Percentiles rank a stretch among this genome's conserved stretches.
phyloP scores from a whole-genome alignment of 768 basidiomycete species.

The Trametes gibbosa region DNA sequence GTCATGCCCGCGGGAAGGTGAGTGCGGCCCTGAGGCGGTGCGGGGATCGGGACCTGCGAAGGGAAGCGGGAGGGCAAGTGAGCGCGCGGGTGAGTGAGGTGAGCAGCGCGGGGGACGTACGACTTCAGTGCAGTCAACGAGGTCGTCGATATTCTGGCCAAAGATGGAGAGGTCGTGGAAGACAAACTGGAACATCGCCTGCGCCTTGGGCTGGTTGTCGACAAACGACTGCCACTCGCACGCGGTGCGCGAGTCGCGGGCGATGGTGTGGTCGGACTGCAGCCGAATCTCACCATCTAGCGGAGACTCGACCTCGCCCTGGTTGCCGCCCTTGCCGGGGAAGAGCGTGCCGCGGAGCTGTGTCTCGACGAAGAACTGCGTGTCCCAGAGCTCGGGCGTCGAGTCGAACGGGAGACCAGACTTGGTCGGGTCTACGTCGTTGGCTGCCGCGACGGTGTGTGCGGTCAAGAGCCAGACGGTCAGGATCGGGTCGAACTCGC shows the following conservation, averaged over 20 bases:
- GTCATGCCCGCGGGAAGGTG: background rate
- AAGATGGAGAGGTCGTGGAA: background rate
- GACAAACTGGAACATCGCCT: background rate
- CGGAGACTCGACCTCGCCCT: background rate
- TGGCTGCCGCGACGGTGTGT: too few species aligned
- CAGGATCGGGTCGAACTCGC: too few species aligned
- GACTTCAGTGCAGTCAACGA: background rate
- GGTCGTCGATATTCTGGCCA: background rate
- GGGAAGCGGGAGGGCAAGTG: background rate
- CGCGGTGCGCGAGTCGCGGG: background rate
- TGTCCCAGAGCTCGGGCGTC: background rate
- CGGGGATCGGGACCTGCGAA: background rate
- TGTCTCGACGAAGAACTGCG: background rate
- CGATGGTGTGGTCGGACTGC: background rate
- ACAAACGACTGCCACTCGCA: too few species aligned
- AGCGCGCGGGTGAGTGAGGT: background rate
- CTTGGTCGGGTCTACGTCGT: constrained; percentile 17
- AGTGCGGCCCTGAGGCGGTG: background rate
- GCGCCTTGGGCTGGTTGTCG: background rate
- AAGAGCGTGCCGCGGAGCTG: too few species aligned
- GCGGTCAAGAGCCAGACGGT: too few species aligned
- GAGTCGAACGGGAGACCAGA: constrained; percentile 23
- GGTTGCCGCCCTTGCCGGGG: too few species aligned
- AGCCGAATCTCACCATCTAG: background rate
- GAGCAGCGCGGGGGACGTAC: background rate